A percentile compares a stretch with the other conserved stretches of the same genome.
Evolutionary conservation across 257 asterid genomes (phyloP).

Genomic region (Fraxinus cuspidata): DNA sequence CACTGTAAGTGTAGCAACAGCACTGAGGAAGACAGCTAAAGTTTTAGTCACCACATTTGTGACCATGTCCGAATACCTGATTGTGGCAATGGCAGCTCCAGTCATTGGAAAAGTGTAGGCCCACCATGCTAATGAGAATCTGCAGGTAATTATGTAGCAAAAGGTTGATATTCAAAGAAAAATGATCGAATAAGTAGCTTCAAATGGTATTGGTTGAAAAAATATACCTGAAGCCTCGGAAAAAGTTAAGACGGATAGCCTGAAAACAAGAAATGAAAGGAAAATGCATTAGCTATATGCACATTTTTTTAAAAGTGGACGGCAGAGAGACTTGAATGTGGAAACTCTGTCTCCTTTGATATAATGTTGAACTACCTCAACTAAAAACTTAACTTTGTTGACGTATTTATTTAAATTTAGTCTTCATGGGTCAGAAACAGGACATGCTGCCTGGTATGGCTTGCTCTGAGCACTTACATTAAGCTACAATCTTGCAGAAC

Average conservation of each 20-base stretch:
- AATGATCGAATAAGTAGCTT: not conserved
- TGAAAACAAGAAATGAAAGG: conserved; percentile 27
- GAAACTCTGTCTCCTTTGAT: too few relatives aligned
- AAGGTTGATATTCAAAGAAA: too few relatives aligned
- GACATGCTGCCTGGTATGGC: too few relatives aligned
- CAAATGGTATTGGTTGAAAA: not conserved
- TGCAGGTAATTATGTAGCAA: not conserved
- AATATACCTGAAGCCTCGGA: conserved; percentile 72
- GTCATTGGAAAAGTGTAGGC: conserved; percentile 69
- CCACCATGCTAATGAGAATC: conserved; percentile 64
- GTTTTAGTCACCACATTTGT: conserved; percentile 34
- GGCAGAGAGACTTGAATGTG: too few relatives aligned
- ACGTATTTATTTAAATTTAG: too few relatives aligned
- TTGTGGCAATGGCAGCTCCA: conserved; percentile 59
- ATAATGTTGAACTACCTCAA: too few relatives aligned
- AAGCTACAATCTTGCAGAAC: too few relatives aligned
- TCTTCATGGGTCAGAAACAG: too few relatives aligned
- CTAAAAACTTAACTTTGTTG: too few relatives aligned
- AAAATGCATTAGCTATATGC: not conserved
- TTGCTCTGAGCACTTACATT: too few relatives aligned
- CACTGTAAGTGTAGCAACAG: conserved; percentile 57
- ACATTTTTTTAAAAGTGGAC: too few relatives aligned
- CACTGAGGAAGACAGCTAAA: conserved; percentile 47
- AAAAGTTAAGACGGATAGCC: conserved; percentile 84
- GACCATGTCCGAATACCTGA: conserved; percentile 45